A percentile compares a stretch with the other conserved stretches of the same genome.
phyloP scores from a whole-genome alignment of 78 protist species.

The Anaeramoeba flamelloides region DNA sequence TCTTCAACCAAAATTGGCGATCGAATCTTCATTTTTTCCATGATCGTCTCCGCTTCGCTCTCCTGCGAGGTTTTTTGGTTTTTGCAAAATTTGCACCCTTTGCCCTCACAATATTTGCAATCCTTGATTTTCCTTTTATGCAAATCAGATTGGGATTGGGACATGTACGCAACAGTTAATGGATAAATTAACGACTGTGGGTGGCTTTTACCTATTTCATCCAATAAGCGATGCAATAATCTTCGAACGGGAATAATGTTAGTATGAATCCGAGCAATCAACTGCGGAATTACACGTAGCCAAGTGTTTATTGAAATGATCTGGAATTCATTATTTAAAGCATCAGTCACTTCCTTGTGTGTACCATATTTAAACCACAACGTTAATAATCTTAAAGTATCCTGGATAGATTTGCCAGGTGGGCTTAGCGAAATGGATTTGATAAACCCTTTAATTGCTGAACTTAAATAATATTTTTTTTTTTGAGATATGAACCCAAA shows the following conservation, averaged over 20 bases:
- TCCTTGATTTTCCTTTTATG: too few relatives aligned
- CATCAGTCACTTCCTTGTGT: slow-evolving; percentile 18
- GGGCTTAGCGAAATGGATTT: background rate
- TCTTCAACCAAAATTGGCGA: slow-evolving; percentile 26
- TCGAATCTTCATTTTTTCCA: background rate
- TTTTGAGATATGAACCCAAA: too few relatives aligned
- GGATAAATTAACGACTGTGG: slow-evolving; percentile 97
- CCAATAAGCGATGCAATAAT: too few relatives aligned
- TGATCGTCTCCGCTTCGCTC: background rate
- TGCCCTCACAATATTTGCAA: too few relatives aligned
- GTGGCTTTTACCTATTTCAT: slow-evolving; percentile 76
- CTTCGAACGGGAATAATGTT: too few relatives aligned
- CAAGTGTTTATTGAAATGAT: slow-evolving; percentile 90
- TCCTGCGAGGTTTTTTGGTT: too few relatives aligned
- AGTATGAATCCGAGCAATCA: slow-evolving; percentile 85
- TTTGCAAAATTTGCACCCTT: too few relatives aligned
- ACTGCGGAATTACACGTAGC: slow-evolving; percentile 74
- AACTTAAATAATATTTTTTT: too few relatives aligned
- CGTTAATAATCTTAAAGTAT: slow-evolving; percentile 51
- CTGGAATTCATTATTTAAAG: too few relatives aligned
- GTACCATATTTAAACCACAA: slow-evolving; percentile 62
- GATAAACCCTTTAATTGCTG: background rate
- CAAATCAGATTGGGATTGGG: too few relatives aligned
- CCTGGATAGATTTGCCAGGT: background rate
- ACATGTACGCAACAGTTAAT: too few relatives aligned